phyloP scores from a whole-genome alignment of 208 protist species.

The Leishmania aethiopica region DNA sequence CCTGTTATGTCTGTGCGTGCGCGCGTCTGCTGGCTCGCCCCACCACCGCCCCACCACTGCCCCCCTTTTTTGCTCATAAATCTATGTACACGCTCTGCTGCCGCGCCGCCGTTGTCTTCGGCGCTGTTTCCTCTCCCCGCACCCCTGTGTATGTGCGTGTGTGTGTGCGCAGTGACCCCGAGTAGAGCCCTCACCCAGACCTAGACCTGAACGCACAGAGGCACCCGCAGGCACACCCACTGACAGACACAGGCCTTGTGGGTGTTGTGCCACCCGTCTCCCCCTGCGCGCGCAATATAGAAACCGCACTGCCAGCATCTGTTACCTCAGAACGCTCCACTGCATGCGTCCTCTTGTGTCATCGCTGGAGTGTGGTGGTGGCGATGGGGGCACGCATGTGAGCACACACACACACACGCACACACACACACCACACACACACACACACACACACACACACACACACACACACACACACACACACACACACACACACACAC shows the following conservation, averaged over 20 bases:
- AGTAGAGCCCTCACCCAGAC: background rate
- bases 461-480: background rate
- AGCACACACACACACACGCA: background rate
- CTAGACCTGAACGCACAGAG: background rate
- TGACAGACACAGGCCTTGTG: background rate
- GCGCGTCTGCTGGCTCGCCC: background rate
- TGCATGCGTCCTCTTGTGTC: background rate
- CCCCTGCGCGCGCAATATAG: background rate
- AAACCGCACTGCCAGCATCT: background rate
- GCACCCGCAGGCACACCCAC: constrained; percentile 2
- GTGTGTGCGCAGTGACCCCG: background rate
- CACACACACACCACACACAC: background rate
- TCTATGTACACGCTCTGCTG: no score
- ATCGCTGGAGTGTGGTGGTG: background rate
- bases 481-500: background rate
- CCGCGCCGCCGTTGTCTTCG: no score
- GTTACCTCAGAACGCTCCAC: background rate
- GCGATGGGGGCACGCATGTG: background rate
- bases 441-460: background rate
- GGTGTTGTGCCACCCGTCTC: background rate
- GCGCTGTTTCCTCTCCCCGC: no score
- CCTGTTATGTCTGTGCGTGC: constrained; percentile 5
- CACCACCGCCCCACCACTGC: no score
- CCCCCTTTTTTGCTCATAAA: no score
- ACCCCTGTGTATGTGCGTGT: no score